Evolutionary conservation across 257 asterid genomes (phyloP).

Genomic region (Thymus quinquecostatus): DNA sequence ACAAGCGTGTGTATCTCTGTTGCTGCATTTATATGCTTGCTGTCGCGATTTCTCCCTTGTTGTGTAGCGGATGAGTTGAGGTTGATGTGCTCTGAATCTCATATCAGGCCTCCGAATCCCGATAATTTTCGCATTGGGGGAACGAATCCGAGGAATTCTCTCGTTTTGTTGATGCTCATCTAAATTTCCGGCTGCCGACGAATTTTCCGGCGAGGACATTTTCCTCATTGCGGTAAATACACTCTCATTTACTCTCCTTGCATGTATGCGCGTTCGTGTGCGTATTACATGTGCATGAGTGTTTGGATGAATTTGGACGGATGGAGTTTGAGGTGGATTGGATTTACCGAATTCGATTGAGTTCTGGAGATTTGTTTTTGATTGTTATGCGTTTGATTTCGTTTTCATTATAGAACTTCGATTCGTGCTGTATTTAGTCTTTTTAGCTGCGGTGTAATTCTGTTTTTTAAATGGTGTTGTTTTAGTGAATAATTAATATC

Average conservation of each 20-base stretch:
- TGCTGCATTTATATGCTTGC: conserved; percentile 2
- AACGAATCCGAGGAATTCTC: conserved; percentile 24
- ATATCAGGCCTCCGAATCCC: conserved; percentile 32
- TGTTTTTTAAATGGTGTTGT: neutral
- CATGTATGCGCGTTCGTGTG: conserved; percentile 9
- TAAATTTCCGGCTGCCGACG: conserved; percentile 29
- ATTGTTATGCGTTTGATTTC: conserved; percentile 1
- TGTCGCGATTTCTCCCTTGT: neutral
- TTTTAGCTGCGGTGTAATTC: neutral
- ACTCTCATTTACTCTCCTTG: neutral
- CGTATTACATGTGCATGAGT: conserved; percentile 22
- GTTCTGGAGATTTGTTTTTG: neutral
- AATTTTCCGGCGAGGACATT: conserved; percentile 27
- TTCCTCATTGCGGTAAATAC: neutral
- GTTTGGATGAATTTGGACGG: conserved; percentile 5
- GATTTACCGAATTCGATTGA: conserved; percentile 17
- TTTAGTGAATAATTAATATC: neutral
- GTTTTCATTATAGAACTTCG: neutral
- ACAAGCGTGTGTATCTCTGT: neutral
- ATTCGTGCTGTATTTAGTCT: neutral
- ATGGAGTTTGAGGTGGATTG: neutral
- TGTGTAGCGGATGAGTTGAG: conserved; percentile 10
- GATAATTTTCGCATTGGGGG: neutral
- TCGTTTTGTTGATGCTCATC: conserved; percentile 44
- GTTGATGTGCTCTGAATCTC: conserved; percentile 22